Percentiles rank a stretch among this genome's conserved stretches.
Conservation (phyloP, 176 grass and related monocot species). For the Triticum urartu region DNA sequence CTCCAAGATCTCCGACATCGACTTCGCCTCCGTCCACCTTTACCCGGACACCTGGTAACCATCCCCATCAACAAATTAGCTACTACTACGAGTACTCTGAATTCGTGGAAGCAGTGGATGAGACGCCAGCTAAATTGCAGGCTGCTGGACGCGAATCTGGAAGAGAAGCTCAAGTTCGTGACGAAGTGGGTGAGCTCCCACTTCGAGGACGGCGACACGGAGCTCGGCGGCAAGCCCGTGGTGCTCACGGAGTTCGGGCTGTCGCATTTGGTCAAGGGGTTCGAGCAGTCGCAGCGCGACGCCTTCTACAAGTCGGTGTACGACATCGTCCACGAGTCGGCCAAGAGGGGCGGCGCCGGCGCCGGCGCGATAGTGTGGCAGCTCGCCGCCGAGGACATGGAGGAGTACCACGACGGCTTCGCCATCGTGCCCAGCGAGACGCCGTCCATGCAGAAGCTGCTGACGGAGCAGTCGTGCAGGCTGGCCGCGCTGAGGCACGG, state of each 20-base stretch:
- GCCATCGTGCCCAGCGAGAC: slow-evolving; percentile 66
- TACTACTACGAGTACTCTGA: too few relatives aligned
- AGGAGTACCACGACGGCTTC: slow-evolving; percentile 65
- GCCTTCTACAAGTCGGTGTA: slow-evolving; percentile 69
- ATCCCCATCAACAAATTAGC: neutral
- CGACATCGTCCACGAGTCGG: slow-evolving; percentile 64
- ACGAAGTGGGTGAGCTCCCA: slow-evolving; percentile 69
- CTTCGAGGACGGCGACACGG: slow-evolving; percentile 76
- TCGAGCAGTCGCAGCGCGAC: slow-evolving; percentile 63
- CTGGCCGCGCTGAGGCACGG: slow-evolving; percentile 49
- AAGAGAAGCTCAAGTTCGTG: slow-evolving; percentile 74
- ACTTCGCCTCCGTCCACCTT: slow-evolving; percentile 89
- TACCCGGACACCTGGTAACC: slow-evolving; percentile 87
- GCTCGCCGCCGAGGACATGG: slow-evolving; percentile 76
- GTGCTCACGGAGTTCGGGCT: slow-evolving; percentile 89
- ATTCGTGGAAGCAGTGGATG: too few relatives aligned
- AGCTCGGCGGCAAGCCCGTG: slow-evolving; percentile 67
- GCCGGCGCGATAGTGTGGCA: slow-evolving; percentile 84
- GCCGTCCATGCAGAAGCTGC: slow-evolving; percentile 58
- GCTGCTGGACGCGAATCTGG: slow-evolving; percentile 48
- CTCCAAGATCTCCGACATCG: slow-evolving; percentile 60
- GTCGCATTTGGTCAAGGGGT: slow-evolving; percentile 53
- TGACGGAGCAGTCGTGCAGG: slow-evolving; percentile 86
- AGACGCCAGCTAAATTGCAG: slow-evolving; percentile 26
- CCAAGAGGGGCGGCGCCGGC: slow-evolving; percentile 49